phyloP scores from a whole-genome alignment of 139 green algal species.

The Chlorella ohadii region DNA sequence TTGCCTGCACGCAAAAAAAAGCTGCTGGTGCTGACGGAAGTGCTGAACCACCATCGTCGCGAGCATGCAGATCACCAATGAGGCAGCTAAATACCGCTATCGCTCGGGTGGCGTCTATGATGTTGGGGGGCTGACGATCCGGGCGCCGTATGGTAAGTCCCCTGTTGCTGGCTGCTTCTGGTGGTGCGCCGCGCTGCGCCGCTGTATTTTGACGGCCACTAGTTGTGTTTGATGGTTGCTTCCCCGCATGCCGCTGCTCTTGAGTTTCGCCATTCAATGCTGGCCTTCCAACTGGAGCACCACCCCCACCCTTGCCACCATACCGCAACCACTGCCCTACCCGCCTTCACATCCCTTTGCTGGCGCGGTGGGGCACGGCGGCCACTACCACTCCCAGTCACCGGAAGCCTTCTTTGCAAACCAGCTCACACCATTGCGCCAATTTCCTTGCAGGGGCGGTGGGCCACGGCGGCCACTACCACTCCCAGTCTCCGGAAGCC shows the following conservation, averaged over 20 bases:
- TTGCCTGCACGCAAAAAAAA: too few relatives aligned
- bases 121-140: conserved; percentile 89
- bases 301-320: too few relatives aligned
- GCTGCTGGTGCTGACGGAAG: too few relatives aligned
- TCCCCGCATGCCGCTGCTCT: too few relatives aligned
- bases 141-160: conserved; percentile 80
- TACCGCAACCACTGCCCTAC: too few relatives aligned
- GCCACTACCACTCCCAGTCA: conserved; percentile 94
- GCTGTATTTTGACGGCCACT: too few relatives aligned
- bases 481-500: conserved; percentile 92
- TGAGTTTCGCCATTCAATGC: too few relatives aligned
- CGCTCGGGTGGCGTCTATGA: conserved; percentile 83
- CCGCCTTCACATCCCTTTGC: too few relatives aligned
- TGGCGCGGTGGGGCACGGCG: conserved; percentile 93
- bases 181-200: background rate
- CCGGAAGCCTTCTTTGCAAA: conserved; percentile 95
- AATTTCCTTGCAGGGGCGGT: conserved; percentile 88
- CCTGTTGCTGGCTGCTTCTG: background rate
- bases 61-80: conserved; percentile 83
- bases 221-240: too few relatives aligned
- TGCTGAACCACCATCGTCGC: too few relatives aligned
- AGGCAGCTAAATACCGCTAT: conserved; percentile 95
- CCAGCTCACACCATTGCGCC: too few relatives aligned
- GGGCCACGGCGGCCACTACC: conserved; percentile 96
- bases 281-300: too few relatives aligned